Base-by-base conservation (phyloP, 352 stramenopile genomes). In the Chrysophaeum taylorii region DNA sequence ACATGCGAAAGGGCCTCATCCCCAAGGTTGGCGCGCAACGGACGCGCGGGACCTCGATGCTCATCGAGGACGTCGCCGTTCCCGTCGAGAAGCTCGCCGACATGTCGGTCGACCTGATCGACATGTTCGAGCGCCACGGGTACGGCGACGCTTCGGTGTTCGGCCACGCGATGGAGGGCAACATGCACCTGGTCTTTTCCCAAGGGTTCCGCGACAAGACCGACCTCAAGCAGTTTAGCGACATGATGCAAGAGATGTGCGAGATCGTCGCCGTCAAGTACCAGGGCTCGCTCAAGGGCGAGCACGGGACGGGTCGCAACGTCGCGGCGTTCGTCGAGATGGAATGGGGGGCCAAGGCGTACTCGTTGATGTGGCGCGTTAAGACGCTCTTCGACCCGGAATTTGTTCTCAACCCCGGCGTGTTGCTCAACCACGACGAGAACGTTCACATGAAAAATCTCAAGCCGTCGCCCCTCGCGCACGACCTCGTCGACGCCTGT, bases 191-290 rank as follows among this genome's bases (percentile, higher is more conserved):
- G 7, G 53, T 64, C 53, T 64, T 64, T 33, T 64, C 53, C 7
- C 53, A 64, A 33, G 53, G 53, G 4, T 64, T 64, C 29, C 15
- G 53, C 7, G n/a, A 64, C 53, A 33, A 37, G 15, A 12, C 4
- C 27, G 53, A 64, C 33, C 37, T 64, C 53, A 41, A 64, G 27
- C 15, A 64, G n/a, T 64, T 64, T n/a, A 33, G 27, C 7, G 33
- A 64, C 29, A 64, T 64, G 53, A 64, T 64, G 53, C 53, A 64
- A n/a, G 53, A 64, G 29, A 64, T 64, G 53, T 64, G 53, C 53
- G 53, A 64, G 29, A 64, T 64, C 53, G 53, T 64, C 29, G 53
- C 53, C 33, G 16, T 64, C 9, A 64, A 64, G 53, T 64, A 64
- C 53, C 4, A 64, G 15, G 53, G 53, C 33, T 64, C 53, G 27